Base-by-base conservation (phyloP, 73 alveolate genomes). In the Uronychia binucleata region DNA sequence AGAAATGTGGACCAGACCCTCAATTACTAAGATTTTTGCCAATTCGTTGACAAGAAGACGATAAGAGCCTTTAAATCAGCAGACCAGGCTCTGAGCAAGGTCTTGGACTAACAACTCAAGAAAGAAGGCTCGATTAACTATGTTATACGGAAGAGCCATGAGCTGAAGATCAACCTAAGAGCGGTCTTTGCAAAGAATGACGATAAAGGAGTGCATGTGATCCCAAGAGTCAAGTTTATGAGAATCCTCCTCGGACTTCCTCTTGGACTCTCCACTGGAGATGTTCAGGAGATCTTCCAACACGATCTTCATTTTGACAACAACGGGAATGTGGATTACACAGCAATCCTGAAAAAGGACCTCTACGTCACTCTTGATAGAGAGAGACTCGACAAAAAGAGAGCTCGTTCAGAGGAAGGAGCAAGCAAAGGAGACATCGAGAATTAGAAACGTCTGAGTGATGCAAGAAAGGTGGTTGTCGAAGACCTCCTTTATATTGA, bases 291-390 rank as follows among this genome's bases (percentile, higher is more conserved):
- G n/a, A 77, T 89, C 0, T 85, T 84, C 34, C 92, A 89, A 33
- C 67, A 77, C 33, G 95, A 89, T 34, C 58, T 89, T 0, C n/a
- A 58, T 33, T 85, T n/a, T 34, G 91, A 90, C 34, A 83, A 84
- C 77, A 75, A 86, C 30, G 88, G 93, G 26, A 80, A 86, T 57
- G 95, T 90, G 0, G 95, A 90, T 81, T 90, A 90, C 58, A 80
- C 83, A 0, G 91, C 81, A 0, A 85, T 90, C 30, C 81, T 90
- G 1, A 89, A 90, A 34, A 85, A 87, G 26, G 90, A 85, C 33
- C 34, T 75, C n/a, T 90, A 85, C 82, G 84, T 81, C 27, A 34
- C 86, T 29, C 89, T 87, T 27, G 93, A 87, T 28, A 79, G 89
- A 81, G 30, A 81, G 33, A 79, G 89, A 74, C 74, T 80, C 13